phyloP scores from a whole-genome alignment of 331 rosid species.

The Quercus phellos region DNA sequence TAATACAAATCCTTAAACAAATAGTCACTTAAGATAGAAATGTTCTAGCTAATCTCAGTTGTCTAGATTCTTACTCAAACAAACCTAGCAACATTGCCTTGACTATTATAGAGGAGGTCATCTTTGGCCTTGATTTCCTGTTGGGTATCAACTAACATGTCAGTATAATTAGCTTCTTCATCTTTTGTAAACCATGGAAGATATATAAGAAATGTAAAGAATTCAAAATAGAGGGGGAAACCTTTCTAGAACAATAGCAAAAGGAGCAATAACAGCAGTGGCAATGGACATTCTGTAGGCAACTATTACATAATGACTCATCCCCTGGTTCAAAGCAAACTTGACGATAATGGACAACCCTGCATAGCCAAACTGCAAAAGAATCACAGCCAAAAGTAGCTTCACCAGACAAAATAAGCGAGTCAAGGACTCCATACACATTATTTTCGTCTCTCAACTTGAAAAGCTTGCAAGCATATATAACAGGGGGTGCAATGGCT shows the following conservation, averaged over 20 bases:
- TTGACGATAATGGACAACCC: constrained; percentile 13
- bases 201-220: neutral
- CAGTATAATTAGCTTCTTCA: neutral
- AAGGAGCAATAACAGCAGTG: constrained; percentile 18
- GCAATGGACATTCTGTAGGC: constrained; percentile 22
- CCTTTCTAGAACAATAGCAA: constrained; percentile 28
- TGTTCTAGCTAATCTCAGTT: neutral
- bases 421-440: neutral
- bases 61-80: constrained; percentile 22
- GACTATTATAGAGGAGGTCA: constrained; percentile 21
- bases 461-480: neutral
- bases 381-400: constrained; percentile 4
- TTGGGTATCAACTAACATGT: neutral
- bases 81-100: constrained; percentile 18
- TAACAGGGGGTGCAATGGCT: neutral
- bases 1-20: neutral
- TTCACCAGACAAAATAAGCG: constrained; percentile 4
- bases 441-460: neutral
- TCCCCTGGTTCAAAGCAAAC: constrained; percentile 25
- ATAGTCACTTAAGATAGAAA: neutral
- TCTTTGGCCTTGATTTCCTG: constrained; percentile 20
- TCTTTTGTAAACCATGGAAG: neutral
- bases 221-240: neutral
- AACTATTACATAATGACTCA: constrained; percentile 31
- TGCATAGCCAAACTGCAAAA: constrained; percentile 25